Evolutionary conservation across 1,284 basidiomycete species (phyloP).

Genomic region (Coriolopsis trogii): DNA sequence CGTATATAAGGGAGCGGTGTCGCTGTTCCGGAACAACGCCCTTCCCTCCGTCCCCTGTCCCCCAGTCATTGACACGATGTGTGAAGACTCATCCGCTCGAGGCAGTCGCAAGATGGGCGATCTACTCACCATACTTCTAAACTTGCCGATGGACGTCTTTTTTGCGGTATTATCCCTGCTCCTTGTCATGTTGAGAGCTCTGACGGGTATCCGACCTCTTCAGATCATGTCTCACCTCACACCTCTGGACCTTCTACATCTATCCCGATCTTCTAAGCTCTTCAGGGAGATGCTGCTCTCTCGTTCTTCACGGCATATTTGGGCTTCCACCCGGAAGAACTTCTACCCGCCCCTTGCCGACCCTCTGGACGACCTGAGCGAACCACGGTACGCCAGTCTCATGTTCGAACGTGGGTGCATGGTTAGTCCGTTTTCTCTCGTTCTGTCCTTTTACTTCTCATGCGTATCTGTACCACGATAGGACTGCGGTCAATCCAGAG

Average conservation of each 20-base stretch:
- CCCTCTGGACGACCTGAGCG: neutral
- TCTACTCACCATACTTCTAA: neutral
- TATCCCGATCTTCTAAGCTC: neutral
- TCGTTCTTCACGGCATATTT: neutral
- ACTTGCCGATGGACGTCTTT: neutral
- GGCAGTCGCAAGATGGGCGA: neutral
- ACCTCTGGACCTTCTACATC: conserved; percentile 32
- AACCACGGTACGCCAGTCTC: conserved; percentile 3
- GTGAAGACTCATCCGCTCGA: neutral
- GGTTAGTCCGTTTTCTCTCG: neutral
- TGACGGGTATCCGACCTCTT: neutral
- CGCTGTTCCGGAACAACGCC: too few relatives aligned
- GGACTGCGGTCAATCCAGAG: neutral
- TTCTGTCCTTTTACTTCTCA: too few relatives aligned
- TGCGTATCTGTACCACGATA: too few relatives aligned
- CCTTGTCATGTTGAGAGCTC: neutral
- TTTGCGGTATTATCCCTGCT: neutral
- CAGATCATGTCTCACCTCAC: conserved; percentile 34
- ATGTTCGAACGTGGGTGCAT: conserved; percentile 7
- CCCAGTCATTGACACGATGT: too few relatives aligned
- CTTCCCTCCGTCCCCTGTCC: too few relatives aligned
- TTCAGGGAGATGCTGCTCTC: neutral
- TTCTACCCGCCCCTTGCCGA: neutral
- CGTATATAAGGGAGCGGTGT: too few relatives aligned
- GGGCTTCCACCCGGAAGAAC: conserved; percentile 1